Conservation (phyloP, 257 asterid genomes). For the Solanum stenotomum region DNA sequence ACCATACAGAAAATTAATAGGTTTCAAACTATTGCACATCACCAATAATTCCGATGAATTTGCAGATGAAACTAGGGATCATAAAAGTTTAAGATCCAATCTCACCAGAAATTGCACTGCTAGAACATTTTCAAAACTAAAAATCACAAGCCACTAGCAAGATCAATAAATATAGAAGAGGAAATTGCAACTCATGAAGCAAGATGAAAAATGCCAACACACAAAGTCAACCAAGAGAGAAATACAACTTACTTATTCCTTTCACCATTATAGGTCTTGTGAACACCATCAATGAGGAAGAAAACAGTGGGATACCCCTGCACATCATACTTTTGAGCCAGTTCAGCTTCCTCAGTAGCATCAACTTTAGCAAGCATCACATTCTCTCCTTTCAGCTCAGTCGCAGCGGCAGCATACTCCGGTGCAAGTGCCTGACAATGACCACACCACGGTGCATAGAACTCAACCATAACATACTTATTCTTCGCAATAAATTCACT, state of each 20-base stretch:
- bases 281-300: slow-evolving; percentile 81
- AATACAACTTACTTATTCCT: slow-evolving; percentile 65
- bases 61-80: not conserved
- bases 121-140: not conserved
- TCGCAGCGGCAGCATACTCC: slow-evolving; percentile 98
- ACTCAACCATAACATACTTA: slow-evolving; percentile 88
- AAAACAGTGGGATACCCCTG: slow-evolving; percentile 73
- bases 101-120: not conserved
- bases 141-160: not conserved
- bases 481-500: slow-evolving; percentile 51
- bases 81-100: not conserved
- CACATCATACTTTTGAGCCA: slow-evolving; percentile 70
- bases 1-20: not conserved
- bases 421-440: slow-evolving; percentile 84
- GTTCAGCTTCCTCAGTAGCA: slow-evolving; percentile 63
- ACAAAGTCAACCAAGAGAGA: not conserved
- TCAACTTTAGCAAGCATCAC: slow-evolving; percentile 89
- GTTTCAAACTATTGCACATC: not conserved
- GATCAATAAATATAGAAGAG: not conserved
- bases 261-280: slow-evolving; percentile 58
- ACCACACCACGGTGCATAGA: slow-evolving; percentile 98
- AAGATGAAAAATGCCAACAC: not conserved
- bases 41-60: not conserved
- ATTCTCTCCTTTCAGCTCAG: slow-evolving; percentile 47
- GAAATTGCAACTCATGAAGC: not conserved